phyloP scores from a whole-genome alignment of 2,329 filamentous ascomycete genomes.

The Albophoma yamanashiensis region DNA sequence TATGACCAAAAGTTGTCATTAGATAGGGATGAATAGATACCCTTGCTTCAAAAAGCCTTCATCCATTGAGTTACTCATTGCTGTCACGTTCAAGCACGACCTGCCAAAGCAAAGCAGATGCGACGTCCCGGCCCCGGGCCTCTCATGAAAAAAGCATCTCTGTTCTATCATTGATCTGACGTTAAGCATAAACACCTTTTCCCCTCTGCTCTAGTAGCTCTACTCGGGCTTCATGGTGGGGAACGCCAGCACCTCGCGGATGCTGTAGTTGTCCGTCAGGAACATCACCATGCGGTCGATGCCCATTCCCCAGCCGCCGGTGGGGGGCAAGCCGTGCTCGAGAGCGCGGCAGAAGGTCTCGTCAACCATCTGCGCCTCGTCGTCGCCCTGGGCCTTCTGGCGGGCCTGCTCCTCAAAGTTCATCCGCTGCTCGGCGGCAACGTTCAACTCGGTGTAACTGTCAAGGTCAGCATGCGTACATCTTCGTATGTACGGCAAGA shows the following conservation, averaged over 20 bases:
- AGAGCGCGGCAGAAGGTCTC: conserved; percentile 89
- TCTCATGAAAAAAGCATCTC: not conserved
- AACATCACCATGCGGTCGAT: conserved; percentile 94
- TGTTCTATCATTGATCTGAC: not conserved
- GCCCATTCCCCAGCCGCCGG: conserved; percentile 93
- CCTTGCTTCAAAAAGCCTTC: conserved; percentile 1
- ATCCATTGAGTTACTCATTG: not conserved
- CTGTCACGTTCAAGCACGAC: not conserved
- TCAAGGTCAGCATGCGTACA: not conserved
- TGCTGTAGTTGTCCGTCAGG: conserved; percentile 84
- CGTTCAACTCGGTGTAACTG: conserved; percentile 79
- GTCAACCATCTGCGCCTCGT: conserved; percentile 92
- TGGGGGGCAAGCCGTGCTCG: conserved; percentile 86
- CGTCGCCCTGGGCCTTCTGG: conserved; percentile 93
- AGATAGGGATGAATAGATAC: conserved; percentile 6
- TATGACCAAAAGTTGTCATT: not conserved
- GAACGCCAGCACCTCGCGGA: conserved; percentile 93
- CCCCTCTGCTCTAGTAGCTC: conserved; percentile 3
- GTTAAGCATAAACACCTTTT: not conserved
- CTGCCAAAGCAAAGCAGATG: not conserved
- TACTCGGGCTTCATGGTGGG: conserved; percentile 93
- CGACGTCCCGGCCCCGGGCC: not conserved
- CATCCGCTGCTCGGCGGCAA: conserved; percentile 86
- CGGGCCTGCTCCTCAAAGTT: conserved; percentile 82
- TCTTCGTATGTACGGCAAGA: too few relatives aligned